Conservation (phyloP, 1,284 basidiomycete species). For the Sporisorium graminicola region DNA sequence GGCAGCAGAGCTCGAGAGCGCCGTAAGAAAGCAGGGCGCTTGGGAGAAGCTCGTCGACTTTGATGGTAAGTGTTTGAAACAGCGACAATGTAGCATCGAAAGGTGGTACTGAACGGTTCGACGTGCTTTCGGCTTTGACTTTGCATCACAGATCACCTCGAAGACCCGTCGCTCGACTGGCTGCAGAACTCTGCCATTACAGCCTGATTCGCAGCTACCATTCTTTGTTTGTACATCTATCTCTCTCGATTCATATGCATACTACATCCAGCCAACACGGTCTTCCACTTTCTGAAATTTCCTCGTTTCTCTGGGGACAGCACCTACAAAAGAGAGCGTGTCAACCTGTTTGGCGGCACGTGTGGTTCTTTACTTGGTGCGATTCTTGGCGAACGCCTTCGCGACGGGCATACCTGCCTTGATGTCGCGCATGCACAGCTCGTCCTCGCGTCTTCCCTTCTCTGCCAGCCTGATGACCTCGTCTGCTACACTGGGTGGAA, state of each 20-base stretch:
- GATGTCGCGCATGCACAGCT: conserved; percentile 82
- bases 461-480: conserved; percentile 77
- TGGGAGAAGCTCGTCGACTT: conserved; percentile 47
- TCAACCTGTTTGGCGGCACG: not conserved
- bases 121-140: not conserved
- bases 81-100: no score
- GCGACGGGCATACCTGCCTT: conserved; percentile 79
- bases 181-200: conserved; percentile 39
- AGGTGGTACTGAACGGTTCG: not conserved
- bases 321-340: not conserved
- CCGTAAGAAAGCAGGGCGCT: conserved; percentile 13
- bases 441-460: conserved; percentile 79
- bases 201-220: conserved; percentile 3
- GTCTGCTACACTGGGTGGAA: conserved; percentile 76
- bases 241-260: not conserved
- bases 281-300: not conserved
- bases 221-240: not conserved
- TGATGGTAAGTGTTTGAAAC: conserved; percentile 31
- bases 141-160: conserved; percentile 40
- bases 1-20: conserved; percentile 22
- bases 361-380: conserved; percentile 73
- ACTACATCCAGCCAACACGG: not conserved
- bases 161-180: conserved; percentile 45
- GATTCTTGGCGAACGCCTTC: conserved; percentile 81
- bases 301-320: not conserved